A percentile compares a stretch with the other conserved stretches of the same genome.
These are phyloP conservation scores for Dittrichia graveolens DNA, from an alignment of 129 eudicot species.

Conservation along the genomic window DNA sequence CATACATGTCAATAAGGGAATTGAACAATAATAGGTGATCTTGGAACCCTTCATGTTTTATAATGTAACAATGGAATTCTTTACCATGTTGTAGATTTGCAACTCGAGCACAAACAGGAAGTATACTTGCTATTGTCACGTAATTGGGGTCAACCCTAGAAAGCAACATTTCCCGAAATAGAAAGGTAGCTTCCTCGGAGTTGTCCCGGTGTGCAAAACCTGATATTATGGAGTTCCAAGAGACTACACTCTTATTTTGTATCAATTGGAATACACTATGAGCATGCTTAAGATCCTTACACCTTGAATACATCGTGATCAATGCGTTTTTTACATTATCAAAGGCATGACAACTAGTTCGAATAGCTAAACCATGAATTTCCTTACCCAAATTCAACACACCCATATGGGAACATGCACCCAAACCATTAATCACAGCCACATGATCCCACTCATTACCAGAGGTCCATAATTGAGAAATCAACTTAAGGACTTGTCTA, in stretches of 20 bases:
- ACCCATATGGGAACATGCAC: constrained; percentile 60
- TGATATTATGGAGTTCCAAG: constrained; percentile 71
- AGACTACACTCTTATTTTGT: constrained; percentile 41
- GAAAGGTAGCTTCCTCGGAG: constrained; percentile 55
- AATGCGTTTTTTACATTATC: constrained; percentile 58
- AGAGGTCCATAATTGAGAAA: constrained; percentile 40
- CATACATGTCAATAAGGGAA: constrained; percentile 69
- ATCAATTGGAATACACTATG: constrained; percentile 36
- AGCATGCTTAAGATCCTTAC: constrained; percentile 61
- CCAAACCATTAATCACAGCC: constrained; percentile 54
- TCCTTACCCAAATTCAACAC: constrained; percentile 47
- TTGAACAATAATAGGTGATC: constrained; percentile 50
- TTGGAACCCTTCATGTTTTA: constrained; percentile 37
- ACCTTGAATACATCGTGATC: constrained; percentile 63
- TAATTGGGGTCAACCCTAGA: constrained; percentile 48
- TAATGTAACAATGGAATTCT: constrained; percentile 62
- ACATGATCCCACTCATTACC: constrained; percentile 48
- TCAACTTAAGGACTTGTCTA: constrained; percentile 41
- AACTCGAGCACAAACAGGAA: constrained; percentile 73
- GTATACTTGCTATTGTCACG: constrained; percentile 65
- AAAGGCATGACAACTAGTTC: constrained; percentile 37
- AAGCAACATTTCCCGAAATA: constrained; percentile 57
- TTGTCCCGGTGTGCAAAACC: constrained; percentile 52
- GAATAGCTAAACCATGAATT: constrained; percentile 57
- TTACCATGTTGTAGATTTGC: constrained; percentile 66